phyloP scores from a whole-genome alignment of 2,329 filamentous ascomycete genomes.

The Aureobasidium lini region DNA sequence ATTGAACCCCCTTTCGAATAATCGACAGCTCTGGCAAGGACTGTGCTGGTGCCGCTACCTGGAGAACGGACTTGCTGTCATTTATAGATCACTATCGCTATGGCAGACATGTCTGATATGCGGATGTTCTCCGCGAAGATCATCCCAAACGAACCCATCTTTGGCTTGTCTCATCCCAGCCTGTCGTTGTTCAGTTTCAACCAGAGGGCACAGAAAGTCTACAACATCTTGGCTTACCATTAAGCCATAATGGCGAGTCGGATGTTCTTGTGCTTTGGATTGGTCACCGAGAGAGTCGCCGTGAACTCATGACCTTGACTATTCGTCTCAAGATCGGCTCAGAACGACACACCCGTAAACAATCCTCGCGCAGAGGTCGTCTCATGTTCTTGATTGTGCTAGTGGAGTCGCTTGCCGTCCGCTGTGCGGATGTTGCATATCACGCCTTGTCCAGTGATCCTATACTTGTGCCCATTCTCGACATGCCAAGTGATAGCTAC shows the following conservation, averaged over 20 bases:
- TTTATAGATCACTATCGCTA: not conserved
- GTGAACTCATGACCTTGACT: slow-evolving; percentile 4
- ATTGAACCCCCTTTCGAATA: not conserved
- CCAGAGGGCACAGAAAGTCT: not conserved
- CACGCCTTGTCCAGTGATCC: not conserved
- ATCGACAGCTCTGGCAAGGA: not conserved
- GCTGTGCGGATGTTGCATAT: not conserved
- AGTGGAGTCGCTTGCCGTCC: not conserved
- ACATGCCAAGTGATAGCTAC: not conserved
- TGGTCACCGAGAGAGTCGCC: not conserved
- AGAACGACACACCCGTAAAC: not conserved
- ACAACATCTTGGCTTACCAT: not conserved
- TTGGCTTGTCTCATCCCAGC: slow-evolving; percentile 1
- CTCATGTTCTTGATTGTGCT: slow-evolving; percentile 4
- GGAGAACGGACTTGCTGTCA: not conserved
- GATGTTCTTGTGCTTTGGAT: not conserved
- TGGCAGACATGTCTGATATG: not conserved
- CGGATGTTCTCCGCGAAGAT: not conserved
- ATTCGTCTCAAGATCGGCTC: not conserved
- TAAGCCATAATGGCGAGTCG: not conserved
- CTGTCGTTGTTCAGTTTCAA: slow-evolving; percentile 1
- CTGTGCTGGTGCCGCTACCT: not conserved
- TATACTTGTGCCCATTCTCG: not conserved
- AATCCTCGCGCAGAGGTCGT: not conserved
- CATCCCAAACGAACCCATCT: not conserved